Percentiles rank a stretch among this genome's conserved stretches.
Conservation (phyloP, 108 stramenopile genomes). For the Discostella pseudostelligera region DNA sequence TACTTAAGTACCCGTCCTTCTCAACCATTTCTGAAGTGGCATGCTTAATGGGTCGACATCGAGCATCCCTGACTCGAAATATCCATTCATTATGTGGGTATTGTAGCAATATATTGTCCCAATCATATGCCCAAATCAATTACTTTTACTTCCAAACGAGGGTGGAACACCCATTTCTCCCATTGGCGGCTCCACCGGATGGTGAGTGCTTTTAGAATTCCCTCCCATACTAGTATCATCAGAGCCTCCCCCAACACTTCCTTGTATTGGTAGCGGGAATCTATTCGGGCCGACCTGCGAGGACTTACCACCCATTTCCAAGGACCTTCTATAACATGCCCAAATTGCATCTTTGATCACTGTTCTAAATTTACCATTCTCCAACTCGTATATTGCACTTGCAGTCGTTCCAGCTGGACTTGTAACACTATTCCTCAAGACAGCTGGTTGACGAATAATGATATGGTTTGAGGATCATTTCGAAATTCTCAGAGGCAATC, state of each 20-base stretch:
- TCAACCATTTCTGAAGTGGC: too few relatives aligned
- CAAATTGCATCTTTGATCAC: conserved; percentile 89
- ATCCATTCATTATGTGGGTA: too few relatives aligned
- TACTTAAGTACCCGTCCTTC: too few relatives aligned
- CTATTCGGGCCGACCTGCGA: conserved; percentile 30
- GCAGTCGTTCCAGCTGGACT: conserved; percentile 95
- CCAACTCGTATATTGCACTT: conserved; percentile 88
- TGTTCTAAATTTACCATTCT: conserved; percentile 88
- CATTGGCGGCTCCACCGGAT: conserved; percentile 40
- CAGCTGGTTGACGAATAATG: conserved; percentile 24
- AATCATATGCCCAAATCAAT: too few relatives aligned
- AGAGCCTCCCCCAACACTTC: conserved; percentile 2
- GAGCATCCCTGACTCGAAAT: too few relatives aligned
- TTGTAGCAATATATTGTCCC: too few relatives aligned
- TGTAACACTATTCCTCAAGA: conserved; percentile 86
- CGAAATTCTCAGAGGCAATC: neutral
- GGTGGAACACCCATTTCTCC: conserved; percentile 30
- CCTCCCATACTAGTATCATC: conserved; percentile 2
- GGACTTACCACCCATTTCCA: conserved; percentile 66
- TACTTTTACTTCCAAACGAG: neutral
- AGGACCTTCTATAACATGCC: conserved; percentile 81
- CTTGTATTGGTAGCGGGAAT: neutral
- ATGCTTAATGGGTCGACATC: too few relatives aligned
- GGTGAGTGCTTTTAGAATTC: conserved; percentile 19
- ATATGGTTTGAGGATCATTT: neutral